Conservation (phyloP, 768 basidiomycete genomes). For the Kwoniella europaea region DNA sequence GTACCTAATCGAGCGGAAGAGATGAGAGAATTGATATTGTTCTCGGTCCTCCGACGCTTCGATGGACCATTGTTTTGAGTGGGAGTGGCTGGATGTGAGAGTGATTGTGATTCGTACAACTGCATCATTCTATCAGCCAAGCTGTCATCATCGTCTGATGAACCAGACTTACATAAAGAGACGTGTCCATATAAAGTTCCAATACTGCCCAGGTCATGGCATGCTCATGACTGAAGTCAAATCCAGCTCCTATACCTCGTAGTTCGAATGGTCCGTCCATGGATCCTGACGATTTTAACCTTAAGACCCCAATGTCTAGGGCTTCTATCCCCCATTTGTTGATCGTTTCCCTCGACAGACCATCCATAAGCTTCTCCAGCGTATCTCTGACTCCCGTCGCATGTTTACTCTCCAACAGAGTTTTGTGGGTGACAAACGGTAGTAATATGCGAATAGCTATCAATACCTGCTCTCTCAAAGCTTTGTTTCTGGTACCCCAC, state of each 20-base stretch:
- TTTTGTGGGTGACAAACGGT: constrained; percentile 67
- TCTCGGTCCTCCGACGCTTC: constrained; percentile 47
- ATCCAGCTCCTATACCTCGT: constrained; percentile 62
- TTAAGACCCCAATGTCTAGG: constrained; percentile 70
- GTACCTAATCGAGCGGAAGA: constrained; percentile 13
- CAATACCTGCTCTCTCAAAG: constrained; percentile 77
- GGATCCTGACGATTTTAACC: constrained; percentile 59
- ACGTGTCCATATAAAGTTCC: constrained; percentile 40
- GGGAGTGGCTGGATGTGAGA: constrained; percentile 13
- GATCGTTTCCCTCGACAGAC: constrained; percentile 69
- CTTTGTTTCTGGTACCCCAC: constrained; percentile 79
- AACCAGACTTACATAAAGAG: constrained; percentile 18
- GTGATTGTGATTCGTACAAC: constrained; percentile 20
- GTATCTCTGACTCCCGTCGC: constrained; percentile 16
- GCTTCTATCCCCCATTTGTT: constrained; percentile 70
- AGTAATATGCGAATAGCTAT: constrained; percentile 74
- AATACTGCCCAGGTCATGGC: constrained; percentile 59
- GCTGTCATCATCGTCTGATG: background rate
- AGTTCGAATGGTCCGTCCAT: constrained; percentile 22
- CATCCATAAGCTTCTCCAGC: constrained; percentile 61
- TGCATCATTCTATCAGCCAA: background rate
- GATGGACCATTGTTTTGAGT: constrained; percentile 13
- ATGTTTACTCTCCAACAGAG: constrained; percentile 12
- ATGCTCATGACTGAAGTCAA: constrained; percentile 66
- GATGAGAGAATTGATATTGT: constrained; percentile 34